Percentiles rank a stretch among this genome's conserved stretches.
Evolutionary conservation across 2,329 filamentous ascomycete genomes (phyloP).

Genomic region (Cadophora luteo-olivacea): DNA sequence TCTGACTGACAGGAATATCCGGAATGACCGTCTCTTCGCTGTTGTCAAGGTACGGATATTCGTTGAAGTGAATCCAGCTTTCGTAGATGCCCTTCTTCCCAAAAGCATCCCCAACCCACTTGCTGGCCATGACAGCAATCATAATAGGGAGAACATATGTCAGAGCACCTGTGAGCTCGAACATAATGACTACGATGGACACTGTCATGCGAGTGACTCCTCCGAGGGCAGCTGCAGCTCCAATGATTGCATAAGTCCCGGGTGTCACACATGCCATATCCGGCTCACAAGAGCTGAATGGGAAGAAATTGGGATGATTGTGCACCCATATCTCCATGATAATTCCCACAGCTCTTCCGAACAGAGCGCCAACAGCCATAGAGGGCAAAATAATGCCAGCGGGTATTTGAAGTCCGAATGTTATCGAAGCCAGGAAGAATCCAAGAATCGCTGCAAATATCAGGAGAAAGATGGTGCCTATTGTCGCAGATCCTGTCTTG

Average conservation of each 20-base stretch:
- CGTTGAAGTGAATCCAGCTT: conserved; percentile 95
- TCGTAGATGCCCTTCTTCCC: conserved; percentile 95
- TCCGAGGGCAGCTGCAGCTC: conserved; percentile 90
- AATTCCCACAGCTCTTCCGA: conserved; percentile 87
- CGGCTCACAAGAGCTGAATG: conserved; percentile 82
- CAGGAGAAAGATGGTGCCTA: conserved; percentile 81
- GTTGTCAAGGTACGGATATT: conserved; percentile 94
- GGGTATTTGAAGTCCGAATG: conserved; percentile 92
- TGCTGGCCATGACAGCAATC: conserved; percentile 97
- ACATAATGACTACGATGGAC: conserved; percentile 99
- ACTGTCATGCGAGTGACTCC: conserved; percentile 97
- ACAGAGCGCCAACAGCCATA: conserved; percentile 92
- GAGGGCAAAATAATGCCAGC: conserved; percentile 95
- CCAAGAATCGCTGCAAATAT: conserved; percentile 83
- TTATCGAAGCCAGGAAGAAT: conserved; percentile 84
- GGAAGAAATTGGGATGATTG: conserved; percentile 76
- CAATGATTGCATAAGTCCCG: conserved; percentile 95
- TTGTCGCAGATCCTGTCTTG: conserved; percentile 82
- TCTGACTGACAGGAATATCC: conserved; percentile 82
- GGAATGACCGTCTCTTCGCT: conserved; percentile 80
- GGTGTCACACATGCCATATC: conserved; percentile 90
- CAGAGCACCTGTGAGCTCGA: conserved; percentile 93
- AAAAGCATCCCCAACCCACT: conserved; percentile 98
- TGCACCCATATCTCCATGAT: conserved; percentile 87
- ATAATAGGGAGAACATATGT: conserved; percentile 98